Percentiles rank a stretch among this genome's conserved stretches.
phyloP scores from a whole-genome alignment of 805 yeast genomes.

The Wickerhamiella bombiphila region DNA sequence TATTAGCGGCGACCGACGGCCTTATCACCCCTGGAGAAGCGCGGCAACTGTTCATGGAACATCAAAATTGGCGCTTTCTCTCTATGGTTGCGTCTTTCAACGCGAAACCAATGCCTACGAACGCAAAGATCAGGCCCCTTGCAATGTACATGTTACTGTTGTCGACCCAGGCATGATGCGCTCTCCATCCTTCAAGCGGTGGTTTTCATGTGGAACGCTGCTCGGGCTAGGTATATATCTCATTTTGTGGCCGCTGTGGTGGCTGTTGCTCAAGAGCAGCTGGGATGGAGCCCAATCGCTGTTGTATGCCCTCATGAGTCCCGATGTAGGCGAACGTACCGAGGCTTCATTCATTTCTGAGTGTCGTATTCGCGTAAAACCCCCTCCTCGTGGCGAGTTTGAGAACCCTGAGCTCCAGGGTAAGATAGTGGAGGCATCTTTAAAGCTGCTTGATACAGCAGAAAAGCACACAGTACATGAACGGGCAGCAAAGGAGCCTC shows the following conservation, averaged over 20 bases:
- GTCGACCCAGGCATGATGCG: slow-evolving; percentile 92
- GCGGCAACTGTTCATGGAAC: slow-evolving; percentile 76
- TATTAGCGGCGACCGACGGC: slow-evolving; percentile 36
- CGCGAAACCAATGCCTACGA: slow-evolving; percentile 41
- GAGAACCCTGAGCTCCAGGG: slow-evolving; percentile 47
- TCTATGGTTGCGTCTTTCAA: slow-evolving; percentile 73
- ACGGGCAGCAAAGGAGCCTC: slow-evolving; percentile 21
- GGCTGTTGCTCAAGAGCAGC: slow-evolving; percentile 64
- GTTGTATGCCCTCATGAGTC: slow-evolving; percentile 54
- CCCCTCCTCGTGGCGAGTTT: slow-evolving; percentile 47
- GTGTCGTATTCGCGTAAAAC: slow-evolving; percentile 34
- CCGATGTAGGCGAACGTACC: slow-evolving; percentile 43
- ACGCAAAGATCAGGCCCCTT: slow-evolving; percentile 52
- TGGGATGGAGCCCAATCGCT: slow-evolving; percentile 68
- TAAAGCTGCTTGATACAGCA: slow-evolving; percentile 36
- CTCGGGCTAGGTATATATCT: slow-evolving; percentile 49
- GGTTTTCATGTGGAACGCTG: slow-evolving; percentile 61
- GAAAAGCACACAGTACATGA: slow-evolving; percentile 63
- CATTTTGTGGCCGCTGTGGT: slow-evolving; percentile 65
- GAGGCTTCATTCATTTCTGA: slow-evolving; percentile 67
- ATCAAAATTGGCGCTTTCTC: slow-evolving; percentile 58
- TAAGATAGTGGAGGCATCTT: slow-evolving; percentile 46
- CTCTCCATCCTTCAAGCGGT: slow-evolving; percentile 70
- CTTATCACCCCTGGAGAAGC: slow-evolving; percentile 39
- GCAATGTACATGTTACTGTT: slow-evolving; percentile 52